phyloP scores from a whole-genome alignment of 2,329 filamentous ascomycete species.

The Ceratocystis papillata region DNA sequence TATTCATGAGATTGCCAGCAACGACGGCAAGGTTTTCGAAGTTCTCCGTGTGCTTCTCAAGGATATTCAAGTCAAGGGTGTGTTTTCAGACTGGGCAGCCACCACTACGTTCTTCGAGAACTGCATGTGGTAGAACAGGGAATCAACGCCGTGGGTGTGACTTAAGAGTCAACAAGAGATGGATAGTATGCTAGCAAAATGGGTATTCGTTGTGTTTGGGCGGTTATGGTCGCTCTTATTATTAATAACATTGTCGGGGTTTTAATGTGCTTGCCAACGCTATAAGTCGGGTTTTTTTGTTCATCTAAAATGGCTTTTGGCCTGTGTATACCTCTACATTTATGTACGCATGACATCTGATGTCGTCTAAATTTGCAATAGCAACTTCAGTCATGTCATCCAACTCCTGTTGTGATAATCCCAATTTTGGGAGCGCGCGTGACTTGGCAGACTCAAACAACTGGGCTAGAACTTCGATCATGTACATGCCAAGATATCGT shows the following conservation, averaged over 20 bases:
- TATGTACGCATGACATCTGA: slow-evolving; percentile 36
- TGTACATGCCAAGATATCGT: slow-evolving; percentile 37
- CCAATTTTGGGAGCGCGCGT: slow-evolving; percentile 34
- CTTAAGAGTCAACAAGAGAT: too few relatives aligned
- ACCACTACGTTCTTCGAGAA: slow-evolving; percentile 63
- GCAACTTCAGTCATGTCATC: slow-evolving; percentile 28
- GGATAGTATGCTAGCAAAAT: too few relatives aligned
- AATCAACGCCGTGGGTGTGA: too few relatives aligned
- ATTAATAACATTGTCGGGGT: too few relatives aligned
- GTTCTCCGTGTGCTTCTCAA: slow-evolving; percentile 54
- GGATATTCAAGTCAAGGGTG: slow-evolving; percentile 48
- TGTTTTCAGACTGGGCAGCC: slow-evolving; percentile 61
- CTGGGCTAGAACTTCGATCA: slow-evolving; percentile 36
- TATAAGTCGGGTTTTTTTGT: neutral
- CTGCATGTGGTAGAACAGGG: slow-evolving; percentile 39
- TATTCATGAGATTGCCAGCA: slow-evolving; percentile 44
- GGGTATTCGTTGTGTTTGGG: too few relatives aligned
- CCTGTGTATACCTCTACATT: slow-evolving; percentile 37
- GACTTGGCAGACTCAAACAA: slow-evolving; percentile 35
- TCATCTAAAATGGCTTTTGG: slow-evolving; percentile 32
- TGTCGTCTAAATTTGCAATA: slow-evolving; percentile 32
- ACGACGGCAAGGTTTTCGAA: slow-evolving; percentile 56
- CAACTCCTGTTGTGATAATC: slow-evolving; percentile 29
- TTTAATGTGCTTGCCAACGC: too few relatives aligned
- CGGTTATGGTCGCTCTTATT: too few relatives aligned